A percentile compares a stretch with the other conserved stretches of the same genome.
Conservation (phyloP, 768 basidiomycete species). For the Lactarius pseudohatsudake region DNA sequence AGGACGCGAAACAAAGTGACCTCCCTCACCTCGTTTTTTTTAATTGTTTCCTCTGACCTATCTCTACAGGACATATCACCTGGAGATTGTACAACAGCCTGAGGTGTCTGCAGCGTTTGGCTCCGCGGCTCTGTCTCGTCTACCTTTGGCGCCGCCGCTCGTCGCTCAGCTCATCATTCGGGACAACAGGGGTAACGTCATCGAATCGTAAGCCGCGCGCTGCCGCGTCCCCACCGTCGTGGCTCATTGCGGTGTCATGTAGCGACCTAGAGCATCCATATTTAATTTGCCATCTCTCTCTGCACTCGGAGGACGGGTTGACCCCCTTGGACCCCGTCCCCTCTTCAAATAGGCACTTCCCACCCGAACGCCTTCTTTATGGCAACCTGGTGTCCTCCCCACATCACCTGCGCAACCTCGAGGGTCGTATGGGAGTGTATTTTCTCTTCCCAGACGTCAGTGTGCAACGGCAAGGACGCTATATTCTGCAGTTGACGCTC, state of each 20-base stretch:
- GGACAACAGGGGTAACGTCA: constrained; percentile 66
- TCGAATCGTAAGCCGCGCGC: constrained; percentile 68
- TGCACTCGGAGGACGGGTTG: constrained; percentile 68
- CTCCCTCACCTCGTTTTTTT: constrained; percentile 3
- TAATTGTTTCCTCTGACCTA: constrained; percentile 13
- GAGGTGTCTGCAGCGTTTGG: constrained; percentile 81
- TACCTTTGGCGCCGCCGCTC: constrained; percentile 82
- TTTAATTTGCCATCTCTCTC: constrained; percentile 77
- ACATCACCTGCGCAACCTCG: constrained; percentile 75
- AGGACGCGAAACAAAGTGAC: constrained; percentile 29
- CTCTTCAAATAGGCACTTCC: constrained; percentile 46
- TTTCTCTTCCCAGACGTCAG: constrained; percentile 92
- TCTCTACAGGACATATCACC: constrained; percentile 54
- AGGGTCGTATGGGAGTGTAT: constrained; percentile 79
- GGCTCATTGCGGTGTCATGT: constrained; percentile 16
- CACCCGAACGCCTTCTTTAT: constrained; percentile 66
- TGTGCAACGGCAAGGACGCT: constrained; percentile 74
- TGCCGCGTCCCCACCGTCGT: constrained; percentile 27
- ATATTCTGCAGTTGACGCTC: constrained; percentile 70
- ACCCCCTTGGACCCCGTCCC: constrained; percentile 64
- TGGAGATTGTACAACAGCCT: constrained; percentile 86
- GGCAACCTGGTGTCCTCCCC: constrained; percentile 84
- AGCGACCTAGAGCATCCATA: constrained; percentile 88
- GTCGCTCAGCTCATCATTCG: constrained; percentile 77
- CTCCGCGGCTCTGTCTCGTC: constrained; percentile 65